A percentile compares a stretch with the other conserved stretches of the same genome.
Conservation (phyloP, 176 grass and related monocot genomes). For the Zea luxurians region DNA sequence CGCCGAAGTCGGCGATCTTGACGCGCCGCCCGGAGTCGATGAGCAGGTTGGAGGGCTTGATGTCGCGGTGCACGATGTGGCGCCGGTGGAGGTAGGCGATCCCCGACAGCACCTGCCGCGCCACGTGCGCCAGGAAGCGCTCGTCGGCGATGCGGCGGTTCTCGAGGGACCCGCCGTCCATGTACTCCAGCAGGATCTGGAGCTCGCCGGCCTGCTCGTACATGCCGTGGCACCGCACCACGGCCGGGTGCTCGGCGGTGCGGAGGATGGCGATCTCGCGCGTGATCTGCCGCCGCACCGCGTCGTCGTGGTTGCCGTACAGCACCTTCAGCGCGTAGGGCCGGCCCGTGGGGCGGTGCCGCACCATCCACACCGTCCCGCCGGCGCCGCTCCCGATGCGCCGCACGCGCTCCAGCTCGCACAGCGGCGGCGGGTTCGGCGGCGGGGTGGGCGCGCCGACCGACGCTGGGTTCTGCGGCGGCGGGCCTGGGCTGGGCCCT, state of each 20-base stretch:
- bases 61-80: constrained; percentile 96
- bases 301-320: constrained; percentile 79
- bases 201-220: constrained; percentile 92
- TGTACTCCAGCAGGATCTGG: constrained; percentile 97
- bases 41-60: constrained; percentile 94
- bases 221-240: constrained; percentile 95
- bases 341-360: constrained; percentile 53
- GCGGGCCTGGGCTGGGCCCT: constrained; percentile 34
- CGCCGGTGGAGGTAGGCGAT: constrained; percentile 86
- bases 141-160: constrained; percentile 63
- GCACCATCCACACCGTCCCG: constrained; percentile 86
- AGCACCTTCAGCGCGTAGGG: constrained; percentile 80
- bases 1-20: constrained; percentile 97
- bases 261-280: constrained; percentile 92
- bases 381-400: constrained; percentile 80
- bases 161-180: constrained; percentile 86
- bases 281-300: constrained; percentile 67
- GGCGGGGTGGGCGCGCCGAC: constrained; percentile 56
- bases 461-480: constrained; percentile 39
- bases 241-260: constrained; percentile 71
- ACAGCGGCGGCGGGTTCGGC: constrained; percentile 46
- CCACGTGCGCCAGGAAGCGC: constrained; percentile 72
- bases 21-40: constrained; percentile 70
- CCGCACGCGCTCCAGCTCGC: constrained; percentile 70
- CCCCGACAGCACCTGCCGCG: constrained; percentile 78